Conservation (phyloP, 805 yeast genomes). For the Wickerhamiella parazyma region DNA sequence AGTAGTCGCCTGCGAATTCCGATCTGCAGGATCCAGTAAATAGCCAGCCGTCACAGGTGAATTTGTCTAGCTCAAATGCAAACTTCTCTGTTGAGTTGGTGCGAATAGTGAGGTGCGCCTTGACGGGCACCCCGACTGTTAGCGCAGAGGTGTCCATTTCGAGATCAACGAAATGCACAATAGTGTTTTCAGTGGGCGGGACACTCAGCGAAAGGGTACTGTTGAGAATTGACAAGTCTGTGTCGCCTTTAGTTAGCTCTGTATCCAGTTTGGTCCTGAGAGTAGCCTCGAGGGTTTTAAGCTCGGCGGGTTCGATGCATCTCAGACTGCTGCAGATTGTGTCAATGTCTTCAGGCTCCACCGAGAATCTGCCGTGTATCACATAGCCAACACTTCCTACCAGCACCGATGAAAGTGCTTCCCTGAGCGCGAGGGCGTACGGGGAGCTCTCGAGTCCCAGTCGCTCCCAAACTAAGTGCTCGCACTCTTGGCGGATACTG, state of each 20-base stretch:
- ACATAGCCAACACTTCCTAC: conserved; percentile 11
- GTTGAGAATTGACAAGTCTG: conserved; percentile 11
- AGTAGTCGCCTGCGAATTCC: conserved; percentile 29
- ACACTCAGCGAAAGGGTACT: conserved; percentile 38
- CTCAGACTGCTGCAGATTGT: conserved; percentile 12
- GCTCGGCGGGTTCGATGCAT: conserved; percentile 12
- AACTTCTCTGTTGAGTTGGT: conserved; percentile 22
- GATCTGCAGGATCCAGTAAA: conserved; percentile 57
- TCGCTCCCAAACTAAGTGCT: conserved; percentile 13
- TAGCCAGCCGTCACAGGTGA: conserved; percentile 57
- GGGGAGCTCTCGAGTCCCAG: conserved; percentile 8
- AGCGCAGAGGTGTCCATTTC: conserved; percentile 14
- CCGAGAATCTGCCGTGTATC: conserved; percentile 8
- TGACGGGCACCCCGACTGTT: background rate
- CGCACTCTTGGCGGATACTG: conserved; percentile 15
- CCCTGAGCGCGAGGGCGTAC: conserved; percentile 11
- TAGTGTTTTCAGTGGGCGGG: conserved; percentile 45
- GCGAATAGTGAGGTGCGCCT: background rate
- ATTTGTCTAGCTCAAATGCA: conserved; percentile 36
- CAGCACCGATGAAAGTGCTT: conserved; percentile 7
- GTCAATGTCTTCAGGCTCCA: conserved; percentile 11
- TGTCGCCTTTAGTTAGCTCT: background rate
- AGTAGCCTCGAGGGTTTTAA: conserved; percentile 6
- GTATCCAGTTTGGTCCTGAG: background rate
- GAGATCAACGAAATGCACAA: conserved; percentile 46